Percentiles rank a stretch among this genome's conserved stretches.
Conservation (phyloP, 306 rosid genomes). For the Gleditsia sinensis region DNA sequence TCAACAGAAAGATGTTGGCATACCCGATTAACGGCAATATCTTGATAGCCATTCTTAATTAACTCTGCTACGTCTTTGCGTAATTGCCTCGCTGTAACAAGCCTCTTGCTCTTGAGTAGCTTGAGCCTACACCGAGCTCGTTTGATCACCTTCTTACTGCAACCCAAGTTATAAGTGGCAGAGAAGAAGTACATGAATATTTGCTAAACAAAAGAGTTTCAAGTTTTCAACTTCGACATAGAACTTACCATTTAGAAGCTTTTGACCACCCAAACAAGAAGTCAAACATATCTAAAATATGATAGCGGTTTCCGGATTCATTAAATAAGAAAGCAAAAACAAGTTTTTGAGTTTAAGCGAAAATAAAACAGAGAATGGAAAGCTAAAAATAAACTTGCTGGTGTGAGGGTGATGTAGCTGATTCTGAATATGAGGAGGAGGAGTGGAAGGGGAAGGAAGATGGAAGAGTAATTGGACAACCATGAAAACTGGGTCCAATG, state of each 20-base stretch:
- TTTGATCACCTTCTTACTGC: slow-evolving; percentile 66
- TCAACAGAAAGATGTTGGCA: not conserved
- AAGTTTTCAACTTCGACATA: not conserved
- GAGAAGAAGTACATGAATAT: not conserved
- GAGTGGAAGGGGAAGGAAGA: not conserved
- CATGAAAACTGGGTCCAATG: too few relatives aligned
- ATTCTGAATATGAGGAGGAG: too few relatives aligned
- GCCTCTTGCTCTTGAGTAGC: slow-evolving; percentile 66
- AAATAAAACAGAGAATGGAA: too few relatives aligned
- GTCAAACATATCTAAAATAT: slow-evolving; percentile 60
- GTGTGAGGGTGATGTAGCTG: too few relatives aligned
- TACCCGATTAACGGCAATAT: slow-evolving; percentile 65
- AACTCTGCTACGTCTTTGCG: slow-evolving; percentile 61
- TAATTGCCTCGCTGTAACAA: slow-evolving; percentile 51
- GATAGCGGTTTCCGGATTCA: slow-evolving; percentile 16
- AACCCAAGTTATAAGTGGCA: slow-evolving; percentile 11
- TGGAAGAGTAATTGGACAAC: not conserved
- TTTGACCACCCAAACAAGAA: slow-evolving; percentile 80
- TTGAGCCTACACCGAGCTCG: slow-evolving; percentile 55
- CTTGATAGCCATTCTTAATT: slow-evolving; percentile 51
- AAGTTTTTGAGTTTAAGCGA: too few relatives aligned
- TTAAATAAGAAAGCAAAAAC: not conserved
- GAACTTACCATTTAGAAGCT: slow-evolving; percentile 79
- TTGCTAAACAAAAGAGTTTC: not conserved
- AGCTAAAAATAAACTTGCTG: too few relatives aligned